Base-by-base conservation (phyloP, 1,139 yeast genomes). In the Kluyveromyces sp. region DNA sequence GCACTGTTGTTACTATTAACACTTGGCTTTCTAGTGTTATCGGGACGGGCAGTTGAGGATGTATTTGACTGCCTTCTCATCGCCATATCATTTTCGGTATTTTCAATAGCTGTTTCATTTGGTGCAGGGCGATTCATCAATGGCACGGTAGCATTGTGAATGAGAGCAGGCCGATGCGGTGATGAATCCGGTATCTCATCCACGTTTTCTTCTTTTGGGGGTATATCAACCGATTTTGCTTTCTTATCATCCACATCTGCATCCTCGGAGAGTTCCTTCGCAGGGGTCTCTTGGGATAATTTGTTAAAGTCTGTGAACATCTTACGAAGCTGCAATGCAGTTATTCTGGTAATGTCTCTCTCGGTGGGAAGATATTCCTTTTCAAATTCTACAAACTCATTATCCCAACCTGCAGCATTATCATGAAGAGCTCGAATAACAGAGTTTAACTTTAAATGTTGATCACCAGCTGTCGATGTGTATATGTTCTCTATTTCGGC, bases 281-380 rank as follows among this genome's bases (percentile, higher is more conserved):
- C 49, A 17, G 39, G 43, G 31, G 49, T 57, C 45, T 58, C 60
- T 25, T 61, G 64, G 18, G 36, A n/a, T 12, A 36, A 7, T 28
- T 55, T 64, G 34, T 62, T 64, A 25, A 68, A 64, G 42, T 70
- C 87, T 54, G 77, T 64, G 55, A 92, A 80, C 44, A 88, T 73
- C 53, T 80, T 85, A 48, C 81, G 78, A 57, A 94, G 69, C 58
- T 92, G 98, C 53, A 83, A 83, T 12, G 95, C 86, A 2, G 98
- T 89, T 39, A 92, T 84, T 49, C 88, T 73, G 7, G 95, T 83
- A 52, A 94, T 85, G 71, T 94, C 98, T 57, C 83, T 86, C 62
- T 94, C 98, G 13, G 95, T 80, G 0, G 97, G 97, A 48, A 92
- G 74, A 57, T 75, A 92, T 25, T 71, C 73, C 43, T 74, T 74